Evolutionary conservation across 257 asterid species (phyloP).

Genomic region (Solanum boliviense): DNA sequence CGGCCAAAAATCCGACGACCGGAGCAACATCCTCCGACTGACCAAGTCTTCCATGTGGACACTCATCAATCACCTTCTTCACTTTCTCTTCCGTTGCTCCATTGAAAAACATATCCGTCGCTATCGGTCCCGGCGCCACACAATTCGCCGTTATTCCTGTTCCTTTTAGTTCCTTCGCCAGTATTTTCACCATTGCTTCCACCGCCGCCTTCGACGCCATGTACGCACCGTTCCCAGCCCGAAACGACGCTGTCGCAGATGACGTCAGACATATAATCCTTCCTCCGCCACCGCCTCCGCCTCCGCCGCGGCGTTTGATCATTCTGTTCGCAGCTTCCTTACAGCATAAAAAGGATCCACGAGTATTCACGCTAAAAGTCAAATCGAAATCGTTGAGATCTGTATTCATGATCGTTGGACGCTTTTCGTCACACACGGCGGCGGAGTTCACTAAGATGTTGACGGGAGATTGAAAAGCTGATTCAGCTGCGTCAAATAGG

Average conservation of each 20-base stretch:
- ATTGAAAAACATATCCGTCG: background rate
- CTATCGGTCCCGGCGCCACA: background rate
- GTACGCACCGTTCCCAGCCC: background rate
- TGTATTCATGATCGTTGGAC: background rate
- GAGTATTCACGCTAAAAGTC: background rate
- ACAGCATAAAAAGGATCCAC: background rate
- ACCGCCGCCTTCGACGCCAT: background rate
- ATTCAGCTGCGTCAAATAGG: background rate
- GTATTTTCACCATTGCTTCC: background rate
- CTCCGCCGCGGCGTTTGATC: background rate
- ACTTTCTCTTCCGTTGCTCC: background rate
- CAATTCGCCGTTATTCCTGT: background rate
- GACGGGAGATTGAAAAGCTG: background rate
- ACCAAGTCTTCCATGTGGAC: background rate
- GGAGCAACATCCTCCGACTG: background rate
- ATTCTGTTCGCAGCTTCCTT: background rate
- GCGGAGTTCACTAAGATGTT: background rate
- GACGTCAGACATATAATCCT: background rate
- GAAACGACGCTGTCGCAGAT: background rate
- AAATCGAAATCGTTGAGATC: background rate
- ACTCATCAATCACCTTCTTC: background rate
- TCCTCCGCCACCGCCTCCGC: background rate
- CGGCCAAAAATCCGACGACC: background rate
- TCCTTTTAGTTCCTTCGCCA: background rate
- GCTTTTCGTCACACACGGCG: background rate